Evolutionary conservation across 148 eudicot genomes (phyloP).

Genomic region (Rhododendron mucronatum): DNA sequence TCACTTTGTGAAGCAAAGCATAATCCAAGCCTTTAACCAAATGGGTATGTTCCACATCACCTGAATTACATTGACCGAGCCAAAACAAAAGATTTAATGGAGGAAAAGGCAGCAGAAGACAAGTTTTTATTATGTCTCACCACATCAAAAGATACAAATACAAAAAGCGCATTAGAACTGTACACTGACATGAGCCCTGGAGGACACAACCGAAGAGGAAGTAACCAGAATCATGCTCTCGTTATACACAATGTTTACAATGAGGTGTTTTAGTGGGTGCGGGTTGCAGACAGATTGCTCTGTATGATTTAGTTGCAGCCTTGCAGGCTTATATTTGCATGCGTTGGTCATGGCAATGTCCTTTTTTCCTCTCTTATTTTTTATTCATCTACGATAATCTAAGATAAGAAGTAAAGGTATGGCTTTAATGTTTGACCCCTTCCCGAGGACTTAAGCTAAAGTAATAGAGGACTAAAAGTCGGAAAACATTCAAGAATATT

Average conservation of each 20-base stretch:
- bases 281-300: not conserved
- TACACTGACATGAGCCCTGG: not conserved
- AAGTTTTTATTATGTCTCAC: not conserved
- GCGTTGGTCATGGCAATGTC: not conserved
- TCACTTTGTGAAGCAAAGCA: conserved; percentile 90
- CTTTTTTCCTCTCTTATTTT: not conserved
- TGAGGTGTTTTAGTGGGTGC: not conserved
- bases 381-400: no score
- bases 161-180: not conserved
- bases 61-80: conserved; percentile 33
- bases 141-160: not conserved
- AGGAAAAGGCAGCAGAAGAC: not conserved
- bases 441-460: not conserved
- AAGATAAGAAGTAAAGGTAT: not conserved
- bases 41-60: conserved; percentile 99
- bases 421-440: not conserved
- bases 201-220: not conserved
- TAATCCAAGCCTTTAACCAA: conserved; percentile 97
- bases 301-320: not conserved
- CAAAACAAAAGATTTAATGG: conserved; percentile 6
- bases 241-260: not conserved
- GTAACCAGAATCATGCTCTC: not conserved
- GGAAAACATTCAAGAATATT: not conserved
- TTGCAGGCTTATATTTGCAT: not conserved
- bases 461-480: not conserved